These are phyloP conservation scores for Microcos paniculata DNA, from an alignment of 345 rosid genomes.

Conservation along the genomic window DNA sequence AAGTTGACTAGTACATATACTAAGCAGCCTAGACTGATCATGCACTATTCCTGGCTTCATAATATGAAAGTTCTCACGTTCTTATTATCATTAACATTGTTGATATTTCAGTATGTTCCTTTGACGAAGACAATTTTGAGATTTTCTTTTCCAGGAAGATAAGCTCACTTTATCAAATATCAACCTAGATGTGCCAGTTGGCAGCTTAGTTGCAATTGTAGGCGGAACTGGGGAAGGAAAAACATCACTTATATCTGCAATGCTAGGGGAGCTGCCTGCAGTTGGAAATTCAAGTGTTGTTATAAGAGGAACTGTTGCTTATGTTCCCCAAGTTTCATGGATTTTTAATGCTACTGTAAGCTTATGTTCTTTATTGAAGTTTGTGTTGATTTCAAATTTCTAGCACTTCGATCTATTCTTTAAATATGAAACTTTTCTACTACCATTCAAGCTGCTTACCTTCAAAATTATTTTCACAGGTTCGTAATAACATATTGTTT, in stretches of 20 bases:
- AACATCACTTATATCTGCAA: conserved; percentile 91
- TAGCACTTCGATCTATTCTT: neutral
- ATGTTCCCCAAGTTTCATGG: conserved; percentile 98
- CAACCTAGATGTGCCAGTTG: conserved; percentile 71
- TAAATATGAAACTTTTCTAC: conserved; percentile 7
- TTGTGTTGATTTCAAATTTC: neutral
- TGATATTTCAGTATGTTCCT: conserved; percentile 9
- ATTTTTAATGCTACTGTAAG: conserved; percentile 96
- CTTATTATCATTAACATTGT: neutral
- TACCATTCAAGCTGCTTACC: conserved; percentile 7
- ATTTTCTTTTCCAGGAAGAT: conserved; percentile 45
- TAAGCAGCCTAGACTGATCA: neutral
- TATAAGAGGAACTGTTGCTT: conserved; percentile 85
- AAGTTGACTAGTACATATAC: neutral
- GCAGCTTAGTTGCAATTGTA: conserved; percentile 84
- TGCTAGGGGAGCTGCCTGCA: conserved; percentile 87
- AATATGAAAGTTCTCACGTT: neutral
- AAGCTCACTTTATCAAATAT: conserved; percentile 66
- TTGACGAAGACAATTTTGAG: neutral
- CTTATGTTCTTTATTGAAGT: neutral
- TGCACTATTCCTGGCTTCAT: neutral
- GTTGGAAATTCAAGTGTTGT: conserved; percentile 48
- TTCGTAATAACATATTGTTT: conserved; percentile 85
- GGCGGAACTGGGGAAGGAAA: conserved; percentile 99
- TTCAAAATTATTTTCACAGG: conserved; percentile 40